Base-by-base conservation (phyloP, 352 stramenopile genomes). In the Globisporangium radiosum region DNA sequence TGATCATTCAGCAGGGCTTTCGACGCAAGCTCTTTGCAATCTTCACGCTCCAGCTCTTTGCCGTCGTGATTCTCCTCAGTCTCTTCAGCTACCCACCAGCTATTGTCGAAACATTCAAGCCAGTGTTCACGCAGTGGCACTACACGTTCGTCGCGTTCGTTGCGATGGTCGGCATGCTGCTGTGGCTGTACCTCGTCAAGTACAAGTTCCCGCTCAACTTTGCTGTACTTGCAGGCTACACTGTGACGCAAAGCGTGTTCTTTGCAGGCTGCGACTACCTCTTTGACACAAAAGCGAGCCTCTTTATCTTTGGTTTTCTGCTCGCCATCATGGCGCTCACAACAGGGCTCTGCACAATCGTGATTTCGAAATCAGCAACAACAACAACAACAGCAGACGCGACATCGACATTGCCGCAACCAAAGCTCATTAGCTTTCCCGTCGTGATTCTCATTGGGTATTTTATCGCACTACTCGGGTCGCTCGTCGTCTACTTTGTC, bases 141-240 rank as follows among this genome's bases (percentile, higher is more conserved):
- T 77, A 79, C 56, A 64, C 85, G 25, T 75, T 85, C 47, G 63
- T 69, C 37, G 72, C 75, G 38, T 86, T 85, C 59, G 54, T 76
- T 6, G 48, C 68, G 56, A 75, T 88, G 66, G 69, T 90, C 38
- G 53, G 81, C 14, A 64, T 71, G n/a, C 56, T 89, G 52, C 47
- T 88, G 36, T 78, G 69, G 68, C 70, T 91, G n/a, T 88, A 91
- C 66, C 62, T 87, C 17, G 71, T 88, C 68, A 88, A 88, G 66
- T 87, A 88, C 62, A 60, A 63, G 25, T 91, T 85, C 56, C 81
- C 81, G 19, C 57, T 87, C 63, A 91, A 91, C 59, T 91, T 88
- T 44, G 52, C 74, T 60, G 72, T 91, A 39, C 66, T 91, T 3
- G 59, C 37, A 33, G 37, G 78, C 9, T 91, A 88, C 58, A 88